These are phyloP conservation scores for Colletotrichum zoysiae DNA, from an alignment of 2,329 filamentous ascomycete species.

Conservation along the genomic window DNA sequence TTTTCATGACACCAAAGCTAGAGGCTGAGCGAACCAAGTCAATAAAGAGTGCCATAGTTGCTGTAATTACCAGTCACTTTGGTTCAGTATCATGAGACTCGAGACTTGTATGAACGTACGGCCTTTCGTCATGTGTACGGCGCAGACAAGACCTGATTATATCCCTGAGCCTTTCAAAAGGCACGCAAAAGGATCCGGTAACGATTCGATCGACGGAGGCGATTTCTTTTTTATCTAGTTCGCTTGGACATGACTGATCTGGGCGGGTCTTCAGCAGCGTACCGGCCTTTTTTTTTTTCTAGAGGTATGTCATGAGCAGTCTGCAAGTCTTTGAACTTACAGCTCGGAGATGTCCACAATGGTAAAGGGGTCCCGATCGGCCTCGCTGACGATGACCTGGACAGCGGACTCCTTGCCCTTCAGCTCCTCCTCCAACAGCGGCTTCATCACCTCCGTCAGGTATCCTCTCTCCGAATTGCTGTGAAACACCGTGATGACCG, in stretches of 20 bases:
- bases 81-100: background rate
- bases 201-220: background rate
- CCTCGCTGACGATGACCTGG: slow-evolving; percentile 79
- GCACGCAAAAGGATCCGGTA: background rate
- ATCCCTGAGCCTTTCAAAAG: background rate
- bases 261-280: background rate
- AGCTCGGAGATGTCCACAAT: slow-evolving; percentile 70
- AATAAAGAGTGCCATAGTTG: background rate
- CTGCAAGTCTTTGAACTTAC: slow-evolving; percentile 30
- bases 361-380: slow-evolving; percentile 89
- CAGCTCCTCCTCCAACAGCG: slow-evolving; percentile 72
- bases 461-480: slow-evolving; percentile 93
- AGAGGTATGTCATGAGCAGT: background rate
- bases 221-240: background rate
- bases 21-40: background rate
- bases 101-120: background rate
- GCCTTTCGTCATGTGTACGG: too few relatives aligned
- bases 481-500: slow-evolving; percentile 89
- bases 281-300: background rate
- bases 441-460: slow-evolving; percentile 76
- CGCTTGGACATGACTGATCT: background rate
- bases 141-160: background rate
- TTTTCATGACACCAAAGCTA: background rate
- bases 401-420: slow-evolving; percentile 62
- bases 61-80: background rate